Evolutionary conservation across 1,284 basidiomycete genomes (phyloP).

Genomic region (Ceratobasidium sp.): DNA sequence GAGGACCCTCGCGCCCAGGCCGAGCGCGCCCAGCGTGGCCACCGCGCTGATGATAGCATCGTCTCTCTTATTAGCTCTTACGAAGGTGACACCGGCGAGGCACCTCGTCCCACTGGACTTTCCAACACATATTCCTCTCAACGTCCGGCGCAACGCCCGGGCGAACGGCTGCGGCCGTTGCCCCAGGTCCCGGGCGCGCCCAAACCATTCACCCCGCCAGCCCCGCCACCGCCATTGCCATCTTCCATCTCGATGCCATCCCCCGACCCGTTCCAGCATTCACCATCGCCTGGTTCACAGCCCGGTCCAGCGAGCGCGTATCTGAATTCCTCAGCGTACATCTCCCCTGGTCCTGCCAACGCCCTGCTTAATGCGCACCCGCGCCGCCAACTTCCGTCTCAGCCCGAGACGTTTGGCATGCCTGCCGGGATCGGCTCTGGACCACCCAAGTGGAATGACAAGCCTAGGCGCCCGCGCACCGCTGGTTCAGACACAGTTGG

Average conservation of each 20-base stretch:
- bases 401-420: constrained; percentile 20
- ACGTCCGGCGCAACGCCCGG: not conserved
- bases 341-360: constrained; percentile 22
- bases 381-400: constrained; percentile 16
- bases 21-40: constrained; percentile 8
- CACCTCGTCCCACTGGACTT: not conserved
- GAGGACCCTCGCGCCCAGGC: constrained; percentile 15
- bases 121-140: constrained; percentile 23
- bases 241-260: constrained; percentile 3
- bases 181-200: constrained; percentile 27
- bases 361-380: constrained; percentile 24
- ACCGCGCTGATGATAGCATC: constrained; percentile 20
- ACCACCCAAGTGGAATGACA: not conserved
- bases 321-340: constrained; percentile 9
- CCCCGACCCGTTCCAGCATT: constrained; percentile 29
- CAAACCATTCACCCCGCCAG: not conserved
- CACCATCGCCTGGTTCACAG: not conserved
- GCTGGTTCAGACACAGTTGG: constrained; percentile 23
- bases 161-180: constrained; percentile 21
- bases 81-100: constrained; percentile 17
- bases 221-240: constrained; percentile 11
- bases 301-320: constrained; percentile 29
- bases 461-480: constrained; percentile 17
- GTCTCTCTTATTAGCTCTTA: constrained; percentile 38
- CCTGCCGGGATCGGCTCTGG: not conserved